Evolutionary conservation across 2,329 filamentous ascomycete species (phyloP), one percentile per base, ranked within the genome.

Genomic region (Balansia obtecta): DNA sequence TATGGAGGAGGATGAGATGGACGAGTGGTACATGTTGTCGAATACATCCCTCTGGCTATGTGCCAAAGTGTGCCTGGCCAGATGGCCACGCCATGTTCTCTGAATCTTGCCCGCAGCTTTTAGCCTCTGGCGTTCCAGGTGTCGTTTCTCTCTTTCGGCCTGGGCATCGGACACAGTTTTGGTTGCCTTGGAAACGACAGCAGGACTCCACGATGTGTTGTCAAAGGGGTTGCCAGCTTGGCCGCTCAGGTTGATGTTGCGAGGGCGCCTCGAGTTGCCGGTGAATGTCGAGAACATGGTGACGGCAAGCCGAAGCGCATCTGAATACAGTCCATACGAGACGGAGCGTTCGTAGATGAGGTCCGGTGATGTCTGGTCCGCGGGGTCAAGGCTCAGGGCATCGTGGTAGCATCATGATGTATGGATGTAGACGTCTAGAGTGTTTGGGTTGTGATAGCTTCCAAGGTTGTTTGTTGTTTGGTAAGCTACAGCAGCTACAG

Each of bases 201-300:
- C 69, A 4, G 77, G 71, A 15, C 71, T 70, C 74, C 81, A 80
- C 41, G 74, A 71, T 33, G 75, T 75, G 57, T 79, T 79, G 53
- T 77, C 82, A 65, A 93, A 95, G 3, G 89, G 88, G 61, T 95
- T 95, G 47, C 74, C 73, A 56, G 80, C 80, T 58, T 90, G 85
- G 55, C 89, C 93, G 57, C 88, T 93, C 54, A 98, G 83, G 68
- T 97, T 96, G 64, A 97, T 88, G 65, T 96, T 90, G 57, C 93
- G 84, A 54, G 85, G 84, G 57, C 87, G 86, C 61, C 88, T 83
- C 60, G 88, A 87, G 68, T 72, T 87, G 59, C 93, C 93, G 22
- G 87, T 93, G 71, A 98, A 98, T 49, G 86, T 89, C 54, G 86
- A 83, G 70, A 93, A 94, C 91, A 96, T 96, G 63, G 58, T 60